Evolutionary conservation across 2,329 filamentous ascomycete genomes (phyloP).

Genomic region (Westerdykella sp.): DNA sequence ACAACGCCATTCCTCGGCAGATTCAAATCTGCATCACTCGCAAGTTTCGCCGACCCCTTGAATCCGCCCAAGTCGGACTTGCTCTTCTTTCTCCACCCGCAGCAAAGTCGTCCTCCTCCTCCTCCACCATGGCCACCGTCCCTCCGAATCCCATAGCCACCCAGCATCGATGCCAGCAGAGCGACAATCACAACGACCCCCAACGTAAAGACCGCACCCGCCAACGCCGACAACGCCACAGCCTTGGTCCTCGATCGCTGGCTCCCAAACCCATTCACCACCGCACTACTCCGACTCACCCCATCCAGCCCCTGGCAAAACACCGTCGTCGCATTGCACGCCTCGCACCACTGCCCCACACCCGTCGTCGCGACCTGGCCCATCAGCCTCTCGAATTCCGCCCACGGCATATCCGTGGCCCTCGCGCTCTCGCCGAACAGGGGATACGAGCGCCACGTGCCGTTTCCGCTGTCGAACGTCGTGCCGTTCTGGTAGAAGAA

Average conservation of each 20-base stretch:
- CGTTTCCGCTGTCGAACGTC: conserved; percentile 25
- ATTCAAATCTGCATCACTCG: conserved; percentile 49
- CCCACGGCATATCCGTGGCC: conserved; percentile 44
- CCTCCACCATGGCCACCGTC: conserved; percentile 3
- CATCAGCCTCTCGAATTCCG: conserved; percentile 46
- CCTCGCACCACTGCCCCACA: conserved; percentile 49
- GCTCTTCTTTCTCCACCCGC: conserved; percentile 11
- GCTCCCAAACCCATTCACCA: neutral
- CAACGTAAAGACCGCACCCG: conserved; percentile 51
- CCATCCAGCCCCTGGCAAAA: conserved; percentile 45
- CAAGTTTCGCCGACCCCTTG: conserved; percentile 51
- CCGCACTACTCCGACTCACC: neutral
- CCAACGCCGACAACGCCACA: conserved; percentile 47
- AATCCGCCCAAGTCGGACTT: conserved; percentile 47
- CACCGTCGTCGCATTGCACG: conserved; percentile 42
- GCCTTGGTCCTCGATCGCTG: conserved; percentile 13
- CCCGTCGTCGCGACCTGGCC: conserved; percentile 38
- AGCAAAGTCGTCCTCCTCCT: neutral
- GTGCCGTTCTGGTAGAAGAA: conserved; percentile 55
- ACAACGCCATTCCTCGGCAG: conserved; percentile 40
- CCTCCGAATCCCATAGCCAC: conserved; percentile 43
- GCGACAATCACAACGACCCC: conserved; percentile 41
- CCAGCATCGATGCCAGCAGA: conserved; percentile 39
- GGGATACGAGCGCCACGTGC: conserved; percentile 40
- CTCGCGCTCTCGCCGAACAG: conserved; percentile 47